These are phyloP conservation scores for Blepharisma undulans DNA, from an alignment of 169 alveolate genomes.

Conservation along the genomic window DNA sequence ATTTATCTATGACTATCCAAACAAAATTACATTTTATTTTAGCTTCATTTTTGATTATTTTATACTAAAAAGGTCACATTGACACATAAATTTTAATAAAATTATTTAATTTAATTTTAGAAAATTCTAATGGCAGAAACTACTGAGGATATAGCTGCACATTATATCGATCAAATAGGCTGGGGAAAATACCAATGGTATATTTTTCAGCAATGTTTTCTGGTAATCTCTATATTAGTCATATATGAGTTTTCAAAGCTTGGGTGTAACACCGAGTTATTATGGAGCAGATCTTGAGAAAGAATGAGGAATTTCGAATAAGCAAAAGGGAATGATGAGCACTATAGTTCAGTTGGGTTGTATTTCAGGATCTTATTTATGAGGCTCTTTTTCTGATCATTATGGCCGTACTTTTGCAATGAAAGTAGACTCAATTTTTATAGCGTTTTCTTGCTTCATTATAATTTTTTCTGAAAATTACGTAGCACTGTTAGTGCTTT, in stretches of 20 bases:
- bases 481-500: background rate
- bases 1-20: too few relatives aligned
- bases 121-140: background rate
- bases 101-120: too few relatives aligned
- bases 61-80: too few relatives aligned
- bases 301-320: background rate
- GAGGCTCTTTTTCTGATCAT: background rate
- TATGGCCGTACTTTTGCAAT: background rate
- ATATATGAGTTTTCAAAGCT: background rate
- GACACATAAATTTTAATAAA: too few relatives aligned
- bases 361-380: background rate
- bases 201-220: background rate
- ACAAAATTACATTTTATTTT: too few relatives aligned
- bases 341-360: background rate
- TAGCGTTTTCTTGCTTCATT: background rate
- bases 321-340: background rate
- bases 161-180: constrained; percentile 4
- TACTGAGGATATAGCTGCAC: background rate
- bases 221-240: constrained; percentile 6
- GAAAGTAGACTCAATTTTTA: background rate
- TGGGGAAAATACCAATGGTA: constrained; percentile 23
- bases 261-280: background rate
- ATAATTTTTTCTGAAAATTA: background rate
- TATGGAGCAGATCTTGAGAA: background rate
- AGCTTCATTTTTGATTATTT: too few relatives aligned